Percentiles rank a stretch among this genome's conserved stretches.
Evolutionary conservation across 2,329 filamentous ascomycete genomes (phyloP).

Genomic region (Didymella keratinophila): DNA sequence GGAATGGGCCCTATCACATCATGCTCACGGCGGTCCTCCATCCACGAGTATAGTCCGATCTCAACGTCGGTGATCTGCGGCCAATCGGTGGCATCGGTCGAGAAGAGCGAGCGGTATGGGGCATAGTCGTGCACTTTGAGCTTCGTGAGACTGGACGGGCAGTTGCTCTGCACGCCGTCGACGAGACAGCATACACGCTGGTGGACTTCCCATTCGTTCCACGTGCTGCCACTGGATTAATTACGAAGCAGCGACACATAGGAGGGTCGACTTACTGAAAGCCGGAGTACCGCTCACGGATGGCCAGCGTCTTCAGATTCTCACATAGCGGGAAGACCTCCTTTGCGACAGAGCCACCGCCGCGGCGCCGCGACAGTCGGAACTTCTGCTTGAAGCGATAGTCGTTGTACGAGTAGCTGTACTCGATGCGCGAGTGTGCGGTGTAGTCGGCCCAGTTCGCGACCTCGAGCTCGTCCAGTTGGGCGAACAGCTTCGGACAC

Average conservation of each 20-base stretch:
- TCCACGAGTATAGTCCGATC: conserved; percentile 46
- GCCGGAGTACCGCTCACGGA: conserved; percentile 45
- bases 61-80: conserved; percentile 42
- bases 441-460: conserved; percentile 50
- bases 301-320: conserved; percentile 43
- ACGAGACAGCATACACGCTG: conserved; percentile 49
- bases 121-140: conserved; percentile 48
- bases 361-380: conserved; percentile 44
- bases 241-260: background rate
- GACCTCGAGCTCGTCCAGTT: conserved; percentile 46
- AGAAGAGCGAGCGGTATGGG: conserved; percentile 46
- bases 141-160: conserved; percentile 42
- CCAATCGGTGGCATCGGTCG: conserved; percentile 44
- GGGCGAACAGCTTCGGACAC: conserved; percentile 42
- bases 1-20: conserved; percentile 45
- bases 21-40: conserved; percentile 47
- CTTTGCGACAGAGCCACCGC: conserved; percentile 45
- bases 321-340: conserved; percentile 45
- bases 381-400: conserved; percentile 49
- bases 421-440: conserved; percentile 47
- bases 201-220: conserved; percentile 51
- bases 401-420: conserved; percentile 49
- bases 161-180: conserved; percentile 43
- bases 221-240: conserved; percentile 34
- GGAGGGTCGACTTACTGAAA: conserved; percentile 33